Base-by-base conservation (phyloP, 23 red algal species). In the Gracilaria caudata region DNA sequence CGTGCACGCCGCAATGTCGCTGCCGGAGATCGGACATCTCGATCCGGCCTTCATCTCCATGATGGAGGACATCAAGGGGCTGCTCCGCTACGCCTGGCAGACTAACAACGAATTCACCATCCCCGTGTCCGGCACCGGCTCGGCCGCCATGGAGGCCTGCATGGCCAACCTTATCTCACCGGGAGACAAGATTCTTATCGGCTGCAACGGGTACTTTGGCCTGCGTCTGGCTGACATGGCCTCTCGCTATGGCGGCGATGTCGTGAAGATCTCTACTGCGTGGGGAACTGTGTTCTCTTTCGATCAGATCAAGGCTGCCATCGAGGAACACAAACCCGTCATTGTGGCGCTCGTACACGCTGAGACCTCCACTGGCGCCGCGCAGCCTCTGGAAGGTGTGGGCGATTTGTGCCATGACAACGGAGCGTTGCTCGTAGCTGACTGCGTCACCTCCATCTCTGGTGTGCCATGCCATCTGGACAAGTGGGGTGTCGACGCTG, bases 61-160 rank as follows among this genome's bases (percentile, higher is more conserved):
- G 68, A 94, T 94, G 91, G 91, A 94, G 70, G 91, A 94, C 83
- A 87, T 94, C 40, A 94, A 94, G 91, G 20, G 33, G 38, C 61
- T 94, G 49, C 91, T 94, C 38, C 91, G 91, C 83, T 94, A 94
- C 81, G 34, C 68, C 39, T 94, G 91, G 92, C 92, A 94, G 86
- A 94, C 92, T 38, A 94, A 94, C 32, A 94, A 94, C 80, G 73
- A 80, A 0, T 94, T 94, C 60, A 94, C 92, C 66, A 81, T 94
- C 41, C 92, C 92, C 46, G 92, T 94, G 17, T 94, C 92, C 33
- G 92, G 92, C 47, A 94, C 92, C 23, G 92, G 92, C 10, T 94
- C 92, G 13, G 92, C 92, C 25, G 92, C 92, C 17, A 94, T 94
- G 92, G 92, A 94, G 76, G 92, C 92, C 32, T 89, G 83, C 51